Percentiles rank a stretch among this genome's conserved stretches.
phyloP scores from a whole-genome alignment of 768 basidiomycete species.

The Tephrocybe sp. region DNA sequence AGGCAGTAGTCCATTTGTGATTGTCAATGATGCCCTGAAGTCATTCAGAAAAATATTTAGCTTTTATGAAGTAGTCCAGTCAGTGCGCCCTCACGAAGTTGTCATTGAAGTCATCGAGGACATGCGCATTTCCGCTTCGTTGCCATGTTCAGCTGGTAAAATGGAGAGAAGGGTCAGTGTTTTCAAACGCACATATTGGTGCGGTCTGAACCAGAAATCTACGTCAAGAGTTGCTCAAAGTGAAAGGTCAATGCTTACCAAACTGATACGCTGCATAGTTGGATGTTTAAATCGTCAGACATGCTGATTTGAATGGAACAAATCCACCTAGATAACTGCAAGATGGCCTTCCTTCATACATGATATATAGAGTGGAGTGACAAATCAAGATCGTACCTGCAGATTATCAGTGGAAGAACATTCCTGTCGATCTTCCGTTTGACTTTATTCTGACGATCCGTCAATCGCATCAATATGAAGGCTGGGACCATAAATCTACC shows the following conservation, averaged over 20 bases:
- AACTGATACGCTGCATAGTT: slow-evolving; percentile 41
- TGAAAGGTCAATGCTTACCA: slow-evolving; percentile 26
- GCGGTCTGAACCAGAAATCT: slow-evolving; percentile 36
- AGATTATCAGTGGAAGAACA: slow-evolving; percentile 49
- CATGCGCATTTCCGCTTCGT: slow-evolving; percentile 56
- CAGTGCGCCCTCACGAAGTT: slow-evolving; percentile 39
- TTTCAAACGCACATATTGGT: slow-evolving; percentile 47
- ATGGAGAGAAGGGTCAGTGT: too few species aligned
- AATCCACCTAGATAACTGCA: slow-evolving; percentile 48
- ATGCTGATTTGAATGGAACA: neutral
- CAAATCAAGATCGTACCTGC: slow-evolving; percentile 33
- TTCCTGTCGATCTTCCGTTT: slow-evolving; percentile 48
- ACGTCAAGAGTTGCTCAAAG: neutral
- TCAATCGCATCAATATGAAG: neutral
- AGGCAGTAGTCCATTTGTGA: slow-evolving; percentile 53
- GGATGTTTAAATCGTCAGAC: slow-evolving; percentile 16
- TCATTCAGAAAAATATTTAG: neutral
- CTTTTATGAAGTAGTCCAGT: neutral
- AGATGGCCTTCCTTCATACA: too few species aligned
- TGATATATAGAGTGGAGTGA: neutral
- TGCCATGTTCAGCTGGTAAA: too few species aligned
- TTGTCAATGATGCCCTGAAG: slow-evolving; percentile 51
- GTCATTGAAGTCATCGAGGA: slow-evolving; percentile 48
- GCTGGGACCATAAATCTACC: slow-evolving; percentile 23
- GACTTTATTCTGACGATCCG: slow-evolving; percentile 33